A percentile compares a stretch with the other conserved stretches of the same genome.
These are phyloP conservation scores for Solanum habrochaites DNA, from an alignment of 257 asterid genomes.

Conservation along the genomic window DNA sequence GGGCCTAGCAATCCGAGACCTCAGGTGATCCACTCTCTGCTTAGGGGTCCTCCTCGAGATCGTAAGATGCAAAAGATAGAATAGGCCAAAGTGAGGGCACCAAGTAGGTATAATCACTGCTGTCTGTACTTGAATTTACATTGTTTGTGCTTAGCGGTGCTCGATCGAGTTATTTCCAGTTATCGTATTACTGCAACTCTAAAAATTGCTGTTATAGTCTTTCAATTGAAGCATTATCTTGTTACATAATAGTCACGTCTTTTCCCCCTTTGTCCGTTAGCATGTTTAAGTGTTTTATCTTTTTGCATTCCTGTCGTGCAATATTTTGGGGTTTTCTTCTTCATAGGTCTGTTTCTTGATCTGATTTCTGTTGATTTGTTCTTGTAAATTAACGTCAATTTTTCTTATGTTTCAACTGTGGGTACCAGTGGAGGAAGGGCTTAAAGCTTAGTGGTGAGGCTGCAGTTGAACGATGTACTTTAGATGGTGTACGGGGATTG, in stretches of 20 bases:
- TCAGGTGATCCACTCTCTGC: not conserved
- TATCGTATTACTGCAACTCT: not conserved
- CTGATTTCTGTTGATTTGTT: not conserved
- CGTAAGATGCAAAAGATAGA: not conserved
- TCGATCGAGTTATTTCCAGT: not conserved
- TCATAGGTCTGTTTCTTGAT: not conserved
- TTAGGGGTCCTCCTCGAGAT: not conserved
- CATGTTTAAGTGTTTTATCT: not conserved
- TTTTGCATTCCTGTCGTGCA: not conserved
- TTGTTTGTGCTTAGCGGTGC: not conserved
- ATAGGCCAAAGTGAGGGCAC: not conserved
- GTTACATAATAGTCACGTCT: not conserved
- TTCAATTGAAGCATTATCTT: not conserved
- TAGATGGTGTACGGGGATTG: conserved; percentile 92
- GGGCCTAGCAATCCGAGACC: not conserved
- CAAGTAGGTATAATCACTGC: not conserved
- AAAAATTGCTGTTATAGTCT: not conserved
- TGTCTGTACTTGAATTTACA: not conserved
- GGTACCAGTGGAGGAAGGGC: conserved; percentile 91
- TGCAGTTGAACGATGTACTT: conserved; percentile 77
- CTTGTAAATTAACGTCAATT: not conserved
- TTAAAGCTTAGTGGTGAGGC: conserved; percentile 85
- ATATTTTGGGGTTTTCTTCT: not conserved
- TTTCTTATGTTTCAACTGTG: not conserved
- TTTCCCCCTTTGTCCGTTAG: not conserved